phyloP scores from a whole-genome alignment of 75 land plant species.

The Pinus taeda region DNA sequence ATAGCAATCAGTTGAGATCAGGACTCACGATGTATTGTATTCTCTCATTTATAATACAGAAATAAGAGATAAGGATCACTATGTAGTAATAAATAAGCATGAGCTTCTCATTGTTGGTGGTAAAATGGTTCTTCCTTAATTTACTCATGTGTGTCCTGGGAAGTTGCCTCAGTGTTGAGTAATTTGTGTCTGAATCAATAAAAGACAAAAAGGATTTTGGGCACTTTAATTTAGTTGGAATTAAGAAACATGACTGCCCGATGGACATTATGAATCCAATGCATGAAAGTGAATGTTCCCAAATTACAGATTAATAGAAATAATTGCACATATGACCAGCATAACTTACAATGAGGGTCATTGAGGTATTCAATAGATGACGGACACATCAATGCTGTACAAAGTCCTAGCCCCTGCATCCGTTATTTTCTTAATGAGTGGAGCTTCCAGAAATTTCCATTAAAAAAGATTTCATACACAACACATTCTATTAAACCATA shows the following conservation, averaged over 20 bases:
- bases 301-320: not conserved
- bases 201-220: not conserved
- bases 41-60: too few relatives aligned
- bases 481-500: not conserved
- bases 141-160: not conserved
- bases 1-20: too few relatives aligned
- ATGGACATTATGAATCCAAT: not conserved
- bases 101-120: too few relatives aligned
- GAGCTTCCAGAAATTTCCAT: constrained; percentile 6
- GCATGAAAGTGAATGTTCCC: not conserved
- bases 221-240: not conserved
- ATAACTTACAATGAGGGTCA: constrained; percentile 44
- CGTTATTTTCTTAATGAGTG: not conserved
- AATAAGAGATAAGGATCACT: too few relatives aligned
- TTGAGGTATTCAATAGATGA: constrained; percentile 51
- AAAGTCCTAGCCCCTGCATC: constrained; percentile 52
- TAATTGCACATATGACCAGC: not conserved
- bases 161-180: not conserved
- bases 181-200: not conserved
- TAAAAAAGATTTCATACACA: not conserved
- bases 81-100: too few relatives aligned
- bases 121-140: not conserved
- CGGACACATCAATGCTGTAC: constrained; percentile 53
- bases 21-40: too few relatives aligned
- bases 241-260: not conserved